Evolutionary conservation across 768 basidiomycete species (phyloP).

Genomic region (Pisolithus tinctorius): DNA sequence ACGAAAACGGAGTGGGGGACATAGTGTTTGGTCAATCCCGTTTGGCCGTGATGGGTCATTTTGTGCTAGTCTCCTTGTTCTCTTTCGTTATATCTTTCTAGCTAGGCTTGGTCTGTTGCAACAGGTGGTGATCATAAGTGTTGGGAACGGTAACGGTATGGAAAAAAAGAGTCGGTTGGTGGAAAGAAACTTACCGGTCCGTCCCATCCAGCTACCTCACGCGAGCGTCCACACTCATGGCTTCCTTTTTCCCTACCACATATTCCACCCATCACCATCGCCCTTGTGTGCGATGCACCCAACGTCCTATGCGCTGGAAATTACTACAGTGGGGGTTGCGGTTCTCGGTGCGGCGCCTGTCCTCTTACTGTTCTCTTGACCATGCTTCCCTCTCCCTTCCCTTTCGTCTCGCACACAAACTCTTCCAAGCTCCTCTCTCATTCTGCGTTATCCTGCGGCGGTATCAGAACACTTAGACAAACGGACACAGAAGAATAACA

Average conservation of each 20-base stretch:
- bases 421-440: too few species aligned
- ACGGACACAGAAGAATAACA: conserved; percentile 3
- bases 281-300: not conserved
- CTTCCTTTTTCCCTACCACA: conserved; percentile 5
- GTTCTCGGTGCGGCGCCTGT: not conserved
- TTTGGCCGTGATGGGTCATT: conserved; percentile 17
- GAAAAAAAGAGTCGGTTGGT: not conserved
- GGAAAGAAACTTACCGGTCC: conserved; percentile 25
- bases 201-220: conserved; percentile 27
- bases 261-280: conserved; percentile 2
- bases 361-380: not conserved
- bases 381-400: not conserved
- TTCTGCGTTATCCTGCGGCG: not conserved
- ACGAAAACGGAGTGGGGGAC: not conserved
- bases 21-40: conserved; percentile 5
- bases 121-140: not conserved
- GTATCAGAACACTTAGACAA: conserved; percentile 15
- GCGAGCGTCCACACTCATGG: conserved; percentile 10
- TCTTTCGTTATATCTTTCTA: conserved; percentile 17
- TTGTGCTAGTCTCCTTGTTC: conserved; percentile 24
- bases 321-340: not conserved
- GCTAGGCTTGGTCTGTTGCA: not conserved
- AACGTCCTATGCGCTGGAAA: not conserved
- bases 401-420: conserved; percentile 19
- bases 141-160: not conserved